Evolutionary conservation across 306 rosid species (phyloP).

Genomic region (Cucumis cinereus): DNA sequence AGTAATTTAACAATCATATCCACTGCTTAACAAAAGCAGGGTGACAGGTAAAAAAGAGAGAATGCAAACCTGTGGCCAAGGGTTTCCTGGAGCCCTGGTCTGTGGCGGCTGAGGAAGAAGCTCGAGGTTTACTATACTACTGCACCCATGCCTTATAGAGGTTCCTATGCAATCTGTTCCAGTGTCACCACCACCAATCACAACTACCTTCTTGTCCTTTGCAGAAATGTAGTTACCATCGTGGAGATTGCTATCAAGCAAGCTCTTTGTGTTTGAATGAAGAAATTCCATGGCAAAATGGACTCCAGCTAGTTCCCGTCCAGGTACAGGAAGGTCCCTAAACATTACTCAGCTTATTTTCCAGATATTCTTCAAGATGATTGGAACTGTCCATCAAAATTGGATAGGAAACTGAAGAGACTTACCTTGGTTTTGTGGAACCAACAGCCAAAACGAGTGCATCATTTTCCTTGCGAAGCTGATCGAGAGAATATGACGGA

Average conservation of each 20-base stretch:
- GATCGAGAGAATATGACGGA: conserved; percentile 55
- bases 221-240: conserved; percentile 89
- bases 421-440: conserved; percentile 92
- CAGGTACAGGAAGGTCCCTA: conserved; percentile 97
- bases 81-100: conserved; percentile 88
- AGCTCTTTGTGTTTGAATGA: conserved; percentile 90
- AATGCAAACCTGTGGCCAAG: conserved; percentile 84
- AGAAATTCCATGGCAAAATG: conserved; percentile 99
- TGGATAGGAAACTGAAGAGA: background rate
- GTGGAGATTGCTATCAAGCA: conserved; percentile 79
- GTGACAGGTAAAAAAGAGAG: background rate
- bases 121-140: conserved; percentile 37
- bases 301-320: conserved; percentile 79
- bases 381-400: background rate
- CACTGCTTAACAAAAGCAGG: background rate
- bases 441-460: conserved; percentile 84
- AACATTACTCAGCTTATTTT: background rate
- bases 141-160: conserved; percentile 91
- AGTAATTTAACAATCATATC: background rate
- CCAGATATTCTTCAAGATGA: background rate
- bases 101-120: conserved; percentile 80
- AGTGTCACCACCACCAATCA: conserved; percentile 98
- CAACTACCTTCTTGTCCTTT: conserved; percentile 84
- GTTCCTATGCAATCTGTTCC: conserved; percentile 99
- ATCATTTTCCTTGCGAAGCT: conserved; percentile 63